Base-by-base conservation (phyloP, 805 yeast genomes). In the Sugiyamaella smithiae region DNA sequence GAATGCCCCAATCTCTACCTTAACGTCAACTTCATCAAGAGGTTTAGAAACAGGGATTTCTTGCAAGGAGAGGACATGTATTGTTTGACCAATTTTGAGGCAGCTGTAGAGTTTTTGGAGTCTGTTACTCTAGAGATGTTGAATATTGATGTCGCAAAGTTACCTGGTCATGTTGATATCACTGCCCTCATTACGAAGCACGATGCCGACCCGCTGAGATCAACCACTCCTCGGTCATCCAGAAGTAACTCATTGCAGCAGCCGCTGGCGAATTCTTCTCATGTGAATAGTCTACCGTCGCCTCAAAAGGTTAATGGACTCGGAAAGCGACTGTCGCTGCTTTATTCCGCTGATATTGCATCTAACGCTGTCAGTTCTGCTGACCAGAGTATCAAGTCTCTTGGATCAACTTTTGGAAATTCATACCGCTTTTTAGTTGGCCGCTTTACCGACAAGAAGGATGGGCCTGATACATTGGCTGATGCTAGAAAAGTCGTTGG, bases 31-130 rank as follows among this genome's bases (percentile, higher is more conserved):
- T 71, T 63, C 54, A 65, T 70, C 41, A 65, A 64, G 36, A 60
- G 76, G 33, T 71, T 70, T 54, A 61, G 76, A 23, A 65, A 71
- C 31, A 46, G 54, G 5, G 48, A 55, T 5, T 56, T 56, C 5
- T 46, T 70, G 9, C 54, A 58, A 22, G 75, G 75, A 17, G 73
- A 70, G 46, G 53, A 64, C 6, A 60, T 66, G 31, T 71, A 72
- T 53, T 69, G 74, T 52, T 56, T 71, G 33, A 71, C 76, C 16
- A 71, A 72, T 50, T 58, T 70, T 32, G 76, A 71, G 48, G 76
- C 76, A 2, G 71, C 72, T 5, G 60, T 68, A 8, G 64, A 62
- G 25, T 64, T 71, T 42, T 44, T 71, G 19, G 70, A 69, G 44
- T 58, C 67, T 9, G 56, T 67, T 14, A 62, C 65, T 14, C 51